Evolutionary conservation across 2,329 filamentous ascomycete species (phyloP).

Genomic region (Clarireedia hainanense): DNA sequence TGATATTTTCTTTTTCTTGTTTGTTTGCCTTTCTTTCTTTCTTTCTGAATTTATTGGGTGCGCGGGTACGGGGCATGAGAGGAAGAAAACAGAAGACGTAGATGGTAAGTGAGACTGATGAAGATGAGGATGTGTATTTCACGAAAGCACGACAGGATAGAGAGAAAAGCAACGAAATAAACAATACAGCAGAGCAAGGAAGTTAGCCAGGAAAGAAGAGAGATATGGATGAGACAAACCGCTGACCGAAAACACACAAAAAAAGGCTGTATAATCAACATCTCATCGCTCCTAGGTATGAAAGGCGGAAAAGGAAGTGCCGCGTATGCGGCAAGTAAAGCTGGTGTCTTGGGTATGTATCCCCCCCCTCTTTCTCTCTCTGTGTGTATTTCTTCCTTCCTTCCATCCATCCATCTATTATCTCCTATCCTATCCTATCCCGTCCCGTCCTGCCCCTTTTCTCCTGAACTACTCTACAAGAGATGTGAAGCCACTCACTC

Average conservation of each 20-base stretch:
- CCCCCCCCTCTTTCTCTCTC: too few species aligned
- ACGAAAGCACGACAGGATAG: too few species aligned
- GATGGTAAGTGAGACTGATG: too few species aligned
- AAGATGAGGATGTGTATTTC: too few species aligned
- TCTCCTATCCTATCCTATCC: background rate
- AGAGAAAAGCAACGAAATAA: too few species aligned
- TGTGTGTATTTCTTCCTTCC: background rate
- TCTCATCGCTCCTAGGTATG: slow-evolving; percentile 66
- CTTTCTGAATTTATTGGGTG: background rate
- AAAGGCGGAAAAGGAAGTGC: slow-evolving; percentile 64
- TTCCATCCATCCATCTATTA: background rate
- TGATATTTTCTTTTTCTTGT: background rate
- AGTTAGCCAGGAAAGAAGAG: too few species aligned
- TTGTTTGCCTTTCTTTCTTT: background rate
- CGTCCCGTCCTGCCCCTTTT: too few species aligned
- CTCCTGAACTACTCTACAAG: too few species aligned
- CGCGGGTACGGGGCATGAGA: background rate
- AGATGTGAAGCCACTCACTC: too few species aligned
- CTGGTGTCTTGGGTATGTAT: slow-evolving; percentile 60
- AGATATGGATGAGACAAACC: background rate
- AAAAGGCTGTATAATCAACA: slow-evolving; percentile 67
- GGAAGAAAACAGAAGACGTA: background rate
- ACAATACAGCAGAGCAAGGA: too few species aligned
- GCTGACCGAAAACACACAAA: background rate
- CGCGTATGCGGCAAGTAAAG: slow-evolving; percentile 73